Percentiles rank a stretch among this genome's conserved stretches.
These are phyloP conservation scores for Botrytis sinoallii DNA, from an alignment of 2,329 filamentous ascomycete genomes.

Conservation along the genomic window DNA sequence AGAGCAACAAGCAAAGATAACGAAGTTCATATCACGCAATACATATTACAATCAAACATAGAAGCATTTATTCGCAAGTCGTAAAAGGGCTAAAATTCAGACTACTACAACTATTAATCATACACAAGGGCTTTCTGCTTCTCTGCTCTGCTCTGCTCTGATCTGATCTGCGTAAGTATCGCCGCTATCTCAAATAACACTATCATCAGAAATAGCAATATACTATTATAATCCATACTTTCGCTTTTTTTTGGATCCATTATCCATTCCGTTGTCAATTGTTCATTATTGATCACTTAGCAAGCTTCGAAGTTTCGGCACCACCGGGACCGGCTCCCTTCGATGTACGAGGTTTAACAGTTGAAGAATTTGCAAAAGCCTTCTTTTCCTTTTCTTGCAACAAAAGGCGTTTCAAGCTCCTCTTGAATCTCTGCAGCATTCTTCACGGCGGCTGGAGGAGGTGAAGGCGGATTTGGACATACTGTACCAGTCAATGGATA, in stretches of 20 bases:
- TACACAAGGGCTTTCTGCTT: slow-evolving; percentile 12
- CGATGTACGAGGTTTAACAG: neutral
- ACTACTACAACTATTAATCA: slow-evolving; percentile 12
- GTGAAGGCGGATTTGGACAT: slow-evolving; percentile 15
- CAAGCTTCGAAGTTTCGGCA: neutral
- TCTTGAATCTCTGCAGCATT: slow-evolving; percentile 20
- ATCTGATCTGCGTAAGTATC: slow-evolving; percentile 2
- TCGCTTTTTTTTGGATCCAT: slow-evolving; percentile 12
- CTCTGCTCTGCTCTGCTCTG: neutral
- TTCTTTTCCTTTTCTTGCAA: slow-evolving; percentile 21
- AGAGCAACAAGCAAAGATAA: neutral
- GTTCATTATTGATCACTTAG: neutral
- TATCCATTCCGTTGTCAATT: neutral
- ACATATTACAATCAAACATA: neutral
- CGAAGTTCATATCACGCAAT: neutral
- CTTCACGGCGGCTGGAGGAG: neutral
- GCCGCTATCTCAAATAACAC: slow-evolving; percentile 10
- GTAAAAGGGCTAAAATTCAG: slow-evolving; percentile 7
- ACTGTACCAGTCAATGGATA: slow-evolving; percentile 36
- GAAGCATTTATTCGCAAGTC: neutral
- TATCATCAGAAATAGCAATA: neutral
- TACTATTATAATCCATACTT: slow-evolving; percentile 9
- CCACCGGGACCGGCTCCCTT: neutral
- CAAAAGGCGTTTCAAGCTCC: slow-evolving; percentile 16
- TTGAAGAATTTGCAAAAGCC: slow-evolving; percentile 3